Conservation (phyloP, 768 basidiomycete genomes). For the Naganishia friedmannii region DNA sequence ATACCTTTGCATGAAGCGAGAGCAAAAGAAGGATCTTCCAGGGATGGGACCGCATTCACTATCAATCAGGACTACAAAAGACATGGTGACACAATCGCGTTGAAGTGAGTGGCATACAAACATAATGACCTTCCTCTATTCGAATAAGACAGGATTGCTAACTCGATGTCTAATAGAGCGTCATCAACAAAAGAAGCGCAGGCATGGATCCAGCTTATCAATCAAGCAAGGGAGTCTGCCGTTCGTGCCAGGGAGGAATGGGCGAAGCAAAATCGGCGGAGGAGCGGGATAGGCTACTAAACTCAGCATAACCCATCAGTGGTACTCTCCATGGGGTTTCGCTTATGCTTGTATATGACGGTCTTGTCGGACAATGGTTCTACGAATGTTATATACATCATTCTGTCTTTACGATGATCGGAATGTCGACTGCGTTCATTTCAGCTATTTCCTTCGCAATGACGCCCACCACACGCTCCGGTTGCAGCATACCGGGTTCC, state of each 20-base stretch:
- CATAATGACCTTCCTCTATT: background rate
- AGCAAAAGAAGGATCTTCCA: slow-evolving; percentile 31
- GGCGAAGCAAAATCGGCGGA: slow-evolving; percentile 11
- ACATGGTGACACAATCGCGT: slow-evolving; percentile 66
- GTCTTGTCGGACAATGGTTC: background rate
- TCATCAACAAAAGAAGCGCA: slow-evolving; percentile 32
- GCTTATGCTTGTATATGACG: too few relatives aligned
- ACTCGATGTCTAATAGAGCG: slow-evolving; percentile 19
- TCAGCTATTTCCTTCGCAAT: slow-evolving; percentile 12
- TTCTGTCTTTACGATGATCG: slow-evolving; percentile 6
- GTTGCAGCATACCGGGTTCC: slow-evolving; percentile 5
- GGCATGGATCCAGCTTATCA: slow-evolving; percentile 29
- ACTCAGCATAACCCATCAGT: too few relatives aligned
- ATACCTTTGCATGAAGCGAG: slow-evolving; percentile 55
- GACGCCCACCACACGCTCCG: slow-evolving; percentile 9
- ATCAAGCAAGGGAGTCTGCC: slow-evolving; percentile 15
- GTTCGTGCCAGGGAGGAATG: slow-evolving; percentile 6
- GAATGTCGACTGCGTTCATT: background rate
- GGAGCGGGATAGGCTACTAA: slow-evolving; percentile 30
- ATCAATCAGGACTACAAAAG: slow-evolving; percentile 67
- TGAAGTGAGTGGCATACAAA: slow-evolving; percentile 38
- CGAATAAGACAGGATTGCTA: background rate
- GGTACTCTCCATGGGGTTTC: background rate
- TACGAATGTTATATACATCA: background rate
- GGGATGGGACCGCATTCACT: slow-evolving; percentile 56